Base-by-base conservation (phyloP, 768 basidiomycete genomes). In the Pulveroboletus ravenelii region DNA sequence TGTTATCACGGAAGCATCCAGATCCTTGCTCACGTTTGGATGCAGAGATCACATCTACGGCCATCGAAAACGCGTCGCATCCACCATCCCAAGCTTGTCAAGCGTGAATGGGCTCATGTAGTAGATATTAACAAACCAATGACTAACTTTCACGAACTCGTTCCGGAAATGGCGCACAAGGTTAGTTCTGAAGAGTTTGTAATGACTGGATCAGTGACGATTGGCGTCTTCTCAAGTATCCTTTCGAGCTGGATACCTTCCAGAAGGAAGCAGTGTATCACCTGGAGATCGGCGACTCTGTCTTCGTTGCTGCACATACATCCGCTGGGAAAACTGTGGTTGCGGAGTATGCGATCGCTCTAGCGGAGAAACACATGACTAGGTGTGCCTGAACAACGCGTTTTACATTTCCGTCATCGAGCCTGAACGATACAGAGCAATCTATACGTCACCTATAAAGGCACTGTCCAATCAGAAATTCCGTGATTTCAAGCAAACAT, bases 291-390 rank as follows among this genome's bases (percentile, higher is more conserved):
- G 96, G 94, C 9, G 91, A 99, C 58, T 95, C 93, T 12, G 95
- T 99, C 15, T 99, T 99, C 65, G 94, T 99, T n/a, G 96, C 96
- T 13, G 96, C 96, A 6, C 96, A 99, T 70, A 99, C 96, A 4
- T 94, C 91, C n/a, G 96, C 96, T 14, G 96, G 96, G 31, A 99
- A 99, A 71, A 99, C 96, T 2, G 96, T 98, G 15, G 96, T 99
- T 8, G 96, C 96, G 0, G 96, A 99, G 64, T 99, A 98, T 67
- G 96, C 96, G 2, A 98, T 99, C 59, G 90, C 94, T 5, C 77
- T 99, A 9, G 95, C 96, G 5, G 89, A 86, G 57, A 94, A 93
- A 63, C 96, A 99, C 71, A 96, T 99, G 93, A 99, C 96, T n/a
- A 80, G 93, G 94, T 93, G 54, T 59, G 70, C 56, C 32, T 47